phyloP scores from a whole-genome alignment of 176 grass and related monocot species.

The Bromus sterilis region DNA sequence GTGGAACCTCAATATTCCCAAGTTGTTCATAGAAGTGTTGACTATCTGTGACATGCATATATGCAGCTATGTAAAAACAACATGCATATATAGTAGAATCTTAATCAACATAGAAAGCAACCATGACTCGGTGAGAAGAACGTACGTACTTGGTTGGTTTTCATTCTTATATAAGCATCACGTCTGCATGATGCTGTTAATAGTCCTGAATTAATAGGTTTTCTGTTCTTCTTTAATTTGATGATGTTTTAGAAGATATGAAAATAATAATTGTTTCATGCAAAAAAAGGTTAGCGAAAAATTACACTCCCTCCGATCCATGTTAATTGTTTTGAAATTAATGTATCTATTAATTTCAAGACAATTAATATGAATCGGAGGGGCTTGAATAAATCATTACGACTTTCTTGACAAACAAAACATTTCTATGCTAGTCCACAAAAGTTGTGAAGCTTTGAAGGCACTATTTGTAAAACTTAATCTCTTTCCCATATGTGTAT shows the following conservation, averaged over 20 bases:
- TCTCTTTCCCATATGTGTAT: neutral
- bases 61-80: neutral
- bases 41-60: neutral
- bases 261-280: neutral
- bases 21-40: neutral
- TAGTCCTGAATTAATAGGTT: neutral
- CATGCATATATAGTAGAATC: neutral
- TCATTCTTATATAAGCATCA: neutral
- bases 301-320: no score
- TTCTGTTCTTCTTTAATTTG: neutral
- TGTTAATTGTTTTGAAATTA: no score
- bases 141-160: neutral
- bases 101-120: neutral
- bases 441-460: neutral
- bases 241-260: neutral
- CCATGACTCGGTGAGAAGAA: neutral
- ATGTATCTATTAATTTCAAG: no score
- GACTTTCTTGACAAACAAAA: no score
- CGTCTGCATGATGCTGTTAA: neutral
- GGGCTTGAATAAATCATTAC: no score
- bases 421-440: no score
- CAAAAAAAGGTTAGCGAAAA: neutral
- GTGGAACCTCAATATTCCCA: neutral
- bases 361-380: no score
- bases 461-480: neutral